Conservation (phyloP, 495 filamentous ascomycete genomes). For the Pyrenula aspistea region DNA sequence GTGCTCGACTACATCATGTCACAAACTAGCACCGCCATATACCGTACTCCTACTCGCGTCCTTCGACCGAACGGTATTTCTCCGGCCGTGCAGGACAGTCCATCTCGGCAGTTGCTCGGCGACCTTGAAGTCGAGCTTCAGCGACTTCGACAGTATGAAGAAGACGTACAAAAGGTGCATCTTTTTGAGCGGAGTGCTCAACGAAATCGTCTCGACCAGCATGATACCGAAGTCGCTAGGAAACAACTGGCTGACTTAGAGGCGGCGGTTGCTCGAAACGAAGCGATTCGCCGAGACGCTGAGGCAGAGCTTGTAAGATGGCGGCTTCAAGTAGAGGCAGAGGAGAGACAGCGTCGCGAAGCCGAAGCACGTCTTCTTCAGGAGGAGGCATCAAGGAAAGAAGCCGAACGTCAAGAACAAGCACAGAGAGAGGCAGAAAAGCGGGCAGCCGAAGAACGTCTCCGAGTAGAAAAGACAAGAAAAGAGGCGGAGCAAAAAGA, state of each 20-base stretch:
- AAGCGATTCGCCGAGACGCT: background rate
- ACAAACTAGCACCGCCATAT: background rate
- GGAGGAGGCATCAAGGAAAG: background rate
- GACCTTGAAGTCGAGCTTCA: background rate
- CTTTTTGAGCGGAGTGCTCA: background rate
- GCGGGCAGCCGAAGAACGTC: conserved; percentile 1
- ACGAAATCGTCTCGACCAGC: background rate
- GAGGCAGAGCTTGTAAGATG: background rate
- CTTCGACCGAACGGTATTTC: background rate
- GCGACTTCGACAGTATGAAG: background rate
- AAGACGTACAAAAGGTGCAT: background rate
- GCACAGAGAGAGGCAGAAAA: background rate
- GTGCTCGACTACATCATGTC: background rate
- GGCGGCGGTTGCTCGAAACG: background rate
- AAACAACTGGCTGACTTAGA: background rate
- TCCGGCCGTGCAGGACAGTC: background rate
- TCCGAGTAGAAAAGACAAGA: conserved; percentile 2
- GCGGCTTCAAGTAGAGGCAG: background rate
- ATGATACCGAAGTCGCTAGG: background rate
- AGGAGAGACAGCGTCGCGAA: background rate
- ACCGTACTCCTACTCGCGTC: background rate
- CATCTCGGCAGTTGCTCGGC: background rate
- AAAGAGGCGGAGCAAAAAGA: conserved; percentile 6
- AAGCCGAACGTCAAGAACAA: background rate
- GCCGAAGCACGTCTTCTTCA: background rate